Base-by-base conservation (phyloP, 768 basidiomycete genomes). In the Mrakia blollopis region DNA sequence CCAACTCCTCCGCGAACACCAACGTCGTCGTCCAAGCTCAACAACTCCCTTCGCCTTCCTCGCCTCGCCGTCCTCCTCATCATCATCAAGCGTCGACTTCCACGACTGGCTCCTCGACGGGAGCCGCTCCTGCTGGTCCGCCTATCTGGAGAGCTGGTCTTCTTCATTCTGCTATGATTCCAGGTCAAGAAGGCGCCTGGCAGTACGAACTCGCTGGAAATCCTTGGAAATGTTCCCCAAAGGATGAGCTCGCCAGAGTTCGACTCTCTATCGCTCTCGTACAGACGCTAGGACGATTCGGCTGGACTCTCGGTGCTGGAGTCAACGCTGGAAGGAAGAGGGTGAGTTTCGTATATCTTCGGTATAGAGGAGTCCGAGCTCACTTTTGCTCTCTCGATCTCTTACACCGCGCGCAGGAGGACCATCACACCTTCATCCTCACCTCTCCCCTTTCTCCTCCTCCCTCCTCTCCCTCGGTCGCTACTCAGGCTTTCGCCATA, bases 261-360 rank as follows among this genome's bases (percentile, higher is more conserved):
- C 69, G 72, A 13, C 72, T 73, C 72, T 62, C 28, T 25, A 44
- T 73, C 54, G 72, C 72, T 2, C 54, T 73, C 54, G 32, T 73
- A 10, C 54, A 73, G 72, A 61, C 72, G 23, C 37, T 73, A 37
- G 32, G 9, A n/a, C 57, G 72, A 6, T 73, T 73, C 39, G 72
- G 72, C 0, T 73, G 72, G 72, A 39, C 11, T 10, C 35, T 73
- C 37, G 72, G 72, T 18, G 35, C 72, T 21, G 37, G 54, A 25
- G 57, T 73, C 0, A 52, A 61, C 9, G 72, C 72, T 37, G 72
- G 72, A 18, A 39, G 39, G 28, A 57, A n/a, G 35, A 18, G 18
- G 13, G 47, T 50, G 21, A 14, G 47, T 50, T 0, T 21, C 47
- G 44, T 11, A 44, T 18, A 14, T 50, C 47, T 50, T 2, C 47